Evolutionary conservation across 106 monocot species (phyloP).

Genomic region (Dendrobium officinale): DNA sequence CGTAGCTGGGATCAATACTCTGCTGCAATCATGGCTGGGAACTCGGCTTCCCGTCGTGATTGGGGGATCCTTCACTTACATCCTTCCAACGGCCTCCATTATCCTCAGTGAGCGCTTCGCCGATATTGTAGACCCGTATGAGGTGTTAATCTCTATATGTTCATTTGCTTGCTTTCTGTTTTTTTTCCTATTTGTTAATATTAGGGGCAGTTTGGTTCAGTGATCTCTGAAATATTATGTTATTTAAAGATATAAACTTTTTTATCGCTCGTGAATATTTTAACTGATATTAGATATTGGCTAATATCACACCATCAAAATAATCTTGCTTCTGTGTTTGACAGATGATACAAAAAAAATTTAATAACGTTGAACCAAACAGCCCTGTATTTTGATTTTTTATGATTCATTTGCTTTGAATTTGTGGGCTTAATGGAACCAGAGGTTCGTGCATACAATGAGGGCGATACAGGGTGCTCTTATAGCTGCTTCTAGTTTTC

Average conservation of each 20-base stretch:
- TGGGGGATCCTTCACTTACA: conserved; percentile 62
- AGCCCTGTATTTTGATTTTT: not conserved
- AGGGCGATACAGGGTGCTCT: conserved; percentile 78
- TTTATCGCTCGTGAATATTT: not conserved
- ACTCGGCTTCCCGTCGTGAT: conserved; percentile 76
- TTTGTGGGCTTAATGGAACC: not conserved
- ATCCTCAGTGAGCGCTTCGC: conserved; percentile 48
- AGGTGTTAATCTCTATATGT: conserved; percentile 28
- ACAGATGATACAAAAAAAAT: no score
- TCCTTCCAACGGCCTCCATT: conserved; percentile 73
- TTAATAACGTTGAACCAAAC: not conserved
- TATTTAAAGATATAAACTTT: not conserved
- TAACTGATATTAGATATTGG: not conserved
- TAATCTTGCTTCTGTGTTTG: not conserved
- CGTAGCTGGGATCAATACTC: conserved; percentile 80
- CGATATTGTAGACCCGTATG: conserved; percentile 51
- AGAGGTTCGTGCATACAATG: conserved; percentile 82
- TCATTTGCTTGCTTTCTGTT: not conserved
- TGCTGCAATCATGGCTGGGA: conserved; percentile 68
- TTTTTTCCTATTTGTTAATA: not conserved
- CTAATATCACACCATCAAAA: not conserved
- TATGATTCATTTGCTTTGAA: not conserved
- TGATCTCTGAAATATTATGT: not conserved
- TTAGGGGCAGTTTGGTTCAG: no score
- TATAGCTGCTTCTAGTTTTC: conserved; percentile 54